Evolutionary conservation across 1,284 basidiomycete species (phyloP), one percentile per base, ranked within the genome.

Genomic region (Melampsora abietis-canadensis): DNA sequence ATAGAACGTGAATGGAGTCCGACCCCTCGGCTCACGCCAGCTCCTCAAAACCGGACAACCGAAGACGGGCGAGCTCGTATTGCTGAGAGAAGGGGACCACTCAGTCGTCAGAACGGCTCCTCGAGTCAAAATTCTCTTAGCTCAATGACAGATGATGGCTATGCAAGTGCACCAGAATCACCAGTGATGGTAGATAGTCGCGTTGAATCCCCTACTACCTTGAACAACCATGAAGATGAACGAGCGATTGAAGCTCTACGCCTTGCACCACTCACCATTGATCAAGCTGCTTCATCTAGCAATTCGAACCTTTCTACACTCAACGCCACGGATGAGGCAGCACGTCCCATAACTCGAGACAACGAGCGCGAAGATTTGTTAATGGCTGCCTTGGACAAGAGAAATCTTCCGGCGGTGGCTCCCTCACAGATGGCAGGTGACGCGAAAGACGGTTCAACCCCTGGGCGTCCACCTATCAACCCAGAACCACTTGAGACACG

Each of bases 1-100:
- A 87, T 96, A 47, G 92, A 94, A 80, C 88, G 91, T 80, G 94
- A 94, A 79, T 89, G 89, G 85, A 84, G 86, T n/a, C 31, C 47
- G 40, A 40, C 44, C 30, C 17, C 40, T 10, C 15, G 4, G 19
- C 60, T 62, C 31, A 21, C 31, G 1, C 30, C 31, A 19, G 21
- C 21, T 19, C n/a, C 44, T 37, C 40, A 24, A 21, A 44, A 10
- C 40, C 40, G 40, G 14, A 14, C 40, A 17, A 86, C 85, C 67
- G 83, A 77, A 46, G 70, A 77, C 24, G 17, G 17, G 37, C 47
- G 15, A 61, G 47, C 64, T 30, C 66, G 17, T 15, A 27, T 72
- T 44, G 40, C 12, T 44, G 27, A 54, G 51, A 61, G 62, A 34
- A 59, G 24, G 30, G 57, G 51, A 19, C 67, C 62, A 15, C 44